Evolutionary conservation across 441 rosid genomes (phyloP).

Genomic region (Metrosideros polymorpha): DNA sequence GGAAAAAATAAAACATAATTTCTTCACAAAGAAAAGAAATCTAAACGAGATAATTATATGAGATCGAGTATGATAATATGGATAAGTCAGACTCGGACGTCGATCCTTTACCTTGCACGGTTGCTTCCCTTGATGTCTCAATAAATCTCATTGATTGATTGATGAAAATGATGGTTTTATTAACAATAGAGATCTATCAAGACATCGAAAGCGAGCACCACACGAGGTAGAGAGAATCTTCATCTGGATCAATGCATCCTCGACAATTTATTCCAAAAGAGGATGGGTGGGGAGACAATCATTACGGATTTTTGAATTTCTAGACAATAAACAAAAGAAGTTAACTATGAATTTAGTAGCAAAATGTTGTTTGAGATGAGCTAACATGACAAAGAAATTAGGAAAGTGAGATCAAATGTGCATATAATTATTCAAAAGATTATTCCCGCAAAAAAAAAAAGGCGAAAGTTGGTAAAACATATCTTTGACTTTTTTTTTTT

Average conservation of each 20-base stretch:
- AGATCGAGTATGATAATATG: neutral
- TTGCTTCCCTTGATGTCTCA: neutral
- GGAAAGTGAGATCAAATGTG: neutral
- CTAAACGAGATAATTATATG: neutral
- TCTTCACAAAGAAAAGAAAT: accelerated
- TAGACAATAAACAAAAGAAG: neutral
- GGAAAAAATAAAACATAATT: neutral
- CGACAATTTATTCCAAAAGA: neutral
- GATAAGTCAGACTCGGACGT: accelerated
- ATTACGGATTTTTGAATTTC: neutral
- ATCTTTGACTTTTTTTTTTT: neutral
- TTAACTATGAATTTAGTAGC: neutral
- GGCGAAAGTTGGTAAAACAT: neutral
- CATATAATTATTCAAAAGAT: neutral
- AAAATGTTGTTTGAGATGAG: neutral
- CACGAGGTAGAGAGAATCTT: neutral
- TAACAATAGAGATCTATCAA: neutral
- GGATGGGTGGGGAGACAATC: neutral
- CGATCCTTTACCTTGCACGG: neutral
- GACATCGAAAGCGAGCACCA: neutral
- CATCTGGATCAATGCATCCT: neutral
- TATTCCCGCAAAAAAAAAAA: neutral
- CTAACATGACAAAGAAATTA: neutral
- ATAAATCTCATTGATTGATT: neutral
- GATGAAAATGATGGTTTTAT: neutral